Evolutionary conservation across 495 filamentous ascomycete species (phyloP).

Genomic region (Tuber melanosporum): DNA sequence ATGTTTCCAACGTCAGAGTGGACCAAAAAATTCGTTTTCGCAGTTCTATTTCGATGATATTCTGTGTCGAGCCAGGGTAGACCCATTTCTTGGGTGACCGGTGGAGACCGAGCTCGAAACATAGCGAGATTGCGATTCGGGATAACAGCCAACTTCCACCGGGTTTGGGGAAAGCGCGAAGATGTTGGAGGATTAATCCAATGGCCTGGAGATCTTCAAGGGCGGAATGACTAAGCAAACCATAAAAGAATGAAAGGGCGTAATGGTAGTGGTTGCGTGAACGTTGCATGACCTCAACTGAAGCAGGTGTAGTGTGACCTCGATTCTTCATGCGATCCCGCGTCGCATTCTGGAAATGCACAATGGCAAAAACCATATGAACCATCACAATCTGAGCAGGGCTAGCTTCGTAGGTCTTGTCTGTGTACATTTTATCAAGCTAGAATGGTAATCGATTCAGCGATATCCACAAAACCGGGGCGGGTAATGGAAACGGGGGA

Average conservation of each 20-base stretch:
- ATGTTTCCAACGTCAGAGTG: conserved; percentile 56
- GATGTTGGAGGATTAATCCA: conserved; percentile 59
- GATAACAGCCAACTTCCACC: conserved; percentile 61
- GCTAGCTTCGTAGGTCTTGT: conserved; percentile 54
- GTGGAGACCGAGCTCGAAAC: conserved; percentile 67
- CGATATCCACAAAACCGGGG: background rate
- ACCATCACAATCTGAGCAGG: conserved; percentile 62
- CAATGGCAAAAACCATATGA: conserved; percentile 71
- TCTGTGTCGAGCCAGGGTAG: conserved; percentile 49
- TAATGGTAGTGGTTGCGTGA: conserved; percentile 74
- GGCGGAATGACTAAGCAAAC: conserved; percentile 54
- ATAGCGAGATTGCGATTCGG: conserved; percentile 55
- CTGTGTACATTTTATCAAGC: conserved; percentile 58
- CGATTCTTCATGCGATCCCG: conserved; percentile 52
- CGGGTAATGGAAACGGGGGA: conserved; percentile 22
- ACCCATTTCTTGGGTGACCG: conserved; percentile 58
- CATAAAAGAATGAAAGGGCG: conserved; percentile 58
- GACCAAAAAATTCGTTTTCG: conserved; percentile 73
- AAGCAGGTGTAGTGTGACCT: conserved; percentile 42
- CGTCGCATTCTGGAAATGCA: conserved; percentile 64
- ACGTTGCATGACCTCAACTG: conserved; percentile 44
- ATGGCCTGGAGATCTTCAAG: conserved; percentile 65
- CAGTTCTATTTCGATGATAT: conserved; percentile 59
- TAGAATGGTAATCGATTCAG: conserved; percentile 38
- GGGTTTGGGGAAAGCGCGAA: conserved; percentile 72